phyloP scores from a whole-genome alignment of 2,329 filamentous ascomycete species.

The Fusarium sterilihyphosum region DNA sequence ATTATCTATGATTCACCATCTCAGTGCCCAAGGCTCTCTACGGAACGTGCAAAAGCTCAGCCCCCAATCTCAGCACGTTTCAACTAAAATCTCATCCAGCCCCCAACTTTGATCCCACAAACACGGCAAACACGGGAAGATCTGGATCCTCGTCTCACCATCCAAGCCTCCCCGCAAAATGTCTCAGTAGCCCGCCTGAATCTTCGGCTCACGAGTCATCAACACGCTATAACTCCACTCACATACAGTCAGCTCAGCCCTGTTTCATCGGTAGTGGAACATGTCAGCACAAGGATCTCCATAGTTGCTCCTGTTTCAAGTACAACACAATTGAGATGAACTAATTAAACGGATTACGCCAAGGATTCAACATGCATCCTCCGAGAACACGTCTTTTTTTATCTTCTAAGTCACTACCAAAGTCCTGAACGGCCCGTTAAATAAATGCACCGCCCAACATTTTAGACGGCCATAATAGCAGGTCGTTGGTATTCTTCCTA shows the following conservation, averaged over 20 bases:
- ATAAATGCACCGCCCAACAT: constrained; percentile 18
- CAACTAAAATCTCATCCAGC: background rate
- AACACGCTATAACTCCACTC: background rate
- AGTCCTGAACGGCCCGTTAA: background rate
- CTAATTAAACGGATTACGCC: constrained; percentile 7
- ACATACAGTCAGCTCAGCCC: background rate
- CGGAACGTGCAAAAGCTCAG: background rate
- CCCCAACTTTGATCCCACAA: background rate
- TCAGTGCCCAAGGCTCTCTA: rapidly evolving
- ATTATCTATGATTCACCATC: background rate
- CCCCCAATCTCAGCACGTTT: background rate
- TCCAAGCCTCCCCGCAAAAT: background rate
- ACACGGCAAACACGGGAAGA: background rate
- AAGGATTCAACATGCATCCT: background rate
- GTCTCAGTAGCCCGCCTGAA: background rate
- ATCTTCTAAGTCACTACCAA: background rate
- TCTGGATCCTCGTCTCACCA: background rate
- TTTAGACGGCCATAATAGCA: background rate
- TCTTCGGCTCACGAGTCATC: background rate
- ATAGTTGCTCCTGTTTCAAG: background rate
- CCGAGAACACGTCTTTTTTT: background rate
- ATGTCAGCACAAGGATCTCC: background rate
- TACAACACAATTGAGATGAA: background rate
- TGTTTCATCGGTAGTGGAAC: constrained; percentile 1
- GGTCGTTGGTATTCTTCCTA: background rate